Conservation (phyloP, 108 stramenopile species). For the Cyclotella kingstonii region DNA sequence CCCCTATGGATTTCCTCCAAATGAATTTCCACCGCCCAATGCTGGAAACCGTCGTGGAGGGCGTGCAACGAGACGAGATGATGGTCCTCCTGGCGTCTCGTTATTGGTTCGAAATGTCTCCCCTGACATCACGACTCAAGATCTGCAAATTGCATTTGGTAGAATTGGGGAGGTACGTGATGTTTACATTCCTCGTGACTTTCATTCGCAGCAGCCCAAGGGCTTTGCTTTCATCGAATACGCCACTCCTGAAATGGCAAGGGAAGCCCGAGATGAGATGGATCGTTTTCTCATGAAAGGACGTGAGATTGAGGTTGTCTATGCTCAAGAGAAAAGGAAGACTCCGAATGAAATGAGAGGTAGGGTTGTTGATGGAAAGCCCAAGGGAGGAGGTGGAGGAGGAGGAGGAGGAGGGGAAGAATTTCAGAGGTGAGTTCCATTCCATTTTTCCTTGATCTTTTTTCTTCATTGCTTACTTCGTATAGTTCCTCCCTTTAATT, state of each 20-base stretch:
- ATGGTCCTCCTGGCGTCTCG: conserved; percentile 81
- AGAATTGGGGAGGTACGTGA: conserved; percentile 86
- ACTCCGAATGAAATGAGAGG: conserved; percentile 85
- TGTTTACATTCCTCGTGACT: conserved; percentile 88
- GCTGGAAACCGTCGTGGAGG: conserved; percentile 36
- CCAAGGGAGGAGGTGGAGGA: conserved; percentile 7
- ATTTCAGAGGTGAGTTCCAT: conserved; percentile 41
- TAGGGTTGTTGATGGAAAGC: conserved; percentile 52
- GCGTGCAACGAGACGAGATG: conserved; percentile 57
- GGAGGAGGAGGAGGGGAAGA: conserved; percentile 37
- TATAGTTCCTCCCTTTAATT: background rate
- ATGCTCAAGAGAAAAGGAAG: conserved; percentile 88
- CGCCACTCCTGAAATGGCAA: conserved; percentile 75
- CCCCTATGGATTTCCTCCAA: background rate
- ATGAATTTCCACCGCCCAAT: conserved; percentile 3
- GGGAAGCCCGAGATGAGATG: conserved; percentile 86
- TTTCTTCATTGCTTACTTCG: background rate
- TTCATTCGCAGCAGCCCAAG: conserved; percentile 81
- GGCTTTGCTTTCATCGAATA: conserved; percentile 91
- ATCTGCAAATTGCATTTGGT: conserved; percentile 75
- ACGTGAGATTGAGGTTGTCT: conserved; percentile 84
- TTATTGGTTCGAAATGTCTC: conserved; percentile 82
- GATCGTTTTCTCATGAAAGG: conserved; percentile 84
- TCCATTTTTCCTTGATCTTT: background rate
- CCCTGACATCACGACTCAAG: conserved; percentile 63